These are phyloP conservation scores for Quercus engelmannii DNA, from an alignment of 306 rosid genomes.

Conservation along the genomic window DNA sequence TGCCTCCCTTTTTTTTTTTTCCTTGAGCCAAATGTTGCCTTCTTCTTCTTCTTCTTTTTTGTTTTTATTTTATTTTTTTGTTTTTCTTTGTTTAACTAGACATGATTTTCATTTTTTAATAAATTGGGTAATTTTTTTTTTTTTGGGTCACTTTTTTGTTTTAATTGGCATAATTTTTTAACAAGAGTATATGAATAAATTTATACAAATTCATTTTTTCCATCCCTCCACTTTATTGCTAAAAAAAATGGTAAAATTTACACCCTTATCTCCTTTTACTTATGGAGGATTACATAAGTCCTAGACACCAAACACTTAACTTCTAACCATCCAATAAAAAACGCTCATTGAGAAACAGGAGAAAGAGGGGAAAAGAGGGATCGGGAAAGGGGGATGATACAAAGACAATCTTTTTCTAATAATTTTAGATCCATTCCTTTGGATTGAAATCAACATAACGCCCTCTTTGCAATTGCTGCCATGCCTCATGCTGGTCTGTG, in stretches of 20 bases:
- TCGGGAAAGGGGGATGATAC: background rate
- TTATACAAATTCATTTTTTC: too few species aligned
- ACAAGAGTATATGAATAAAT: too few species aligned
- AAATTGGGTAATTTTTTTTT: too few species aligned
- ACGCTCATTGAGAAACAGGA: background rate
- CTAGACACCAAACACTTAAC: background rate
- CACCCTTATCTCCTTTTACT: background rate
- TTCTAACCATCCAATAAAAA: background rate
- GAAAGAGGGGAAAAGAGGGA: background rate
- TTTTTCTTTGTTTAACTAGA: too few species aligned
- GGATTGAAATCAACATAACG: slow-evolving; percentile 96
- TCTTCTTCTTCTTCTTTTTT: too few species aligned
- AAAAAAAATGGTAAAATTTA: background rate
- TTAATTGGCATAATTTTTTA: too few species aligned
- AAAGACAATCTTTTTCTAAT: background rate
- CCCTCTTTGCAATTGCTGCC: slow-evolving; percentile 96
- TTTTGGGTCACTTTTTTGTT: too few species aligned
- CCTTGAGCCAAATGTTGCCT: too few species aligned
- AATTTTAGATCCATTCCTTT: slow-evolving; percentile 70
- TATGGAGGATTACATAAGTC: background rate
- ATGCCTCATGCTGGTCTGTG: slow-evolving; percentile 74
- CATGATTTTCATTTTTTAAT: too few species aligned
- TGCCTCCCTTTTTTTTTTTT: too few species aligned
- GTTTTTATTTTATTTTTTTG: too few species aligned
- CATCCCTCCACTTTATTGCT: too few species aligned